A percentile compares a stretch with the other conserved stretches of the same genome.
Evolutionary conservation across 108 stramenopile species (phyloP).

Genomic region (Nitzschia palea): DNA sequence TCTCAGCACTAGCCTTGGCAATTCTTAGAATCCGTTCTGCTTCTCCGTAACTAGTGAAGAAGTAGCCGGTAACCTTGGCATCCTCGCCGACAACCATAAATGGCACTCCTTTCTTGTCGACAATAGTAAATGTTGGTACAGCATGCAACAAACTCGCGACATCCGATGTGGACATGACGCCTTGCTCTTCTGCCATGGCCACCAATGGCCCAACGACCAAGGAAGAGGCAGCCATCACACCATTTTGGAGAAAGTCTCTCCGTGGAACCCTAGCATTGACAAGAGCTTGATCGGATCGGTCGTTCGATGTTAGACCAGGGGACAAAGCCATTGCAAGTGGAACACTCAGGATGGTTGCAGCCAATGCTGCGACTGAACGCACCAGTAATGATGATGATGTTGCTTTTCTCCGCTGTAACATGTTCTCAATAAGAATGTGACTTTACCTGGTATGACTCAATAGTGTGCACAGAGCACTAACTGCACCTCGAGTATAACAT

Average conservation of each 20-base stretch:
- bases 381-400: no score
- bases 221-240: neutral
- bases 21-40: conserved; percentile 64
- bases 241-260: conserved; percentile 1
- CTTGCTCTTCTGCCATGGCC: conserved; percentile 5
- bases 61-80: conserved; percentile 83
- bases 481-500: no score
- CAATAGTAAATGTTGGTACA: conserved; percentile 76
- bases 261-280: neutral
- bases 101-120: conserved; percentile 70
- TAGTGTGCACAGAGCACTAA: no score
- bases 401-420: no score
- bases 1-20: conserved; percentile 55
- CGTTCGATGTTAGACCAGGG: no score
- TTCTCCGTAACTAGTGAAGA: conserved; percentile 72
- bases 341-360: no score
- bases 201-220: neutral
- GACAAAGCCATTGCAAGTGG: no score
- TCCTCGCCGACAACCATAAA: conserved; percentile 86
- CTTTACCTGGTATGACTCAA: no score
- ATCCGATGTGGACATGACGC: conserved; percentile 18
- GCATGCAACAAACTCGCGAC: conserved; percentile 26
- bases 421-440: no score
- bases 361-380: no score
- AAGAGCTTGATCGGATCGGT: no score